phyloP scores from a whole-genome alignment of 2,329 filamentous ascomycete genomes.

The Scorias spongiosa region DNA sequence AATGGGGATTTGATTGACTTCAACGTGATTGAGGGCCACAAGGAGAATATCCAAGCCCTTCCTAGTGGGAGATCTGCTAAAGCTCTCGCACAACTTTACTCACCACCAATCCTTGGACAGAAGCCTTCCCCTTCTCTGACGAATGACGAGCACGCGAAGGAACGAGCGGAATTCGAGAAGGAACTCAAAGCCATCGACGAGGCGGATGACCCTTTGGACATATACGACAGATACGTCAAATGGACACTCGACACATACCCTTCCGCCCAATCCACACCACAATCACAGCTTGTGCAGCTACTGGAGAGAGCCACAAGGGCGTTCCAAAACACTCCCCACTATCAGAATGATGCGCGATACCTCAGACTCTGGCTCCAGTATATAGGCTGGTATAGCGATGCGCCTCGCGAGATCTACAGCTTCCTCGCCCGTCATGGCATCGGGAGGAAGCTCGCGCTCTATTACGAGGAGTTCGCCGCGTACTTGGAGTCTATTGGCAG shows the following conservation, averaged over 20 bases:
- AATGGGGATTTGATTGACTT: constrained; percentile 45
- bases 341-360: constrained; percentile 91
- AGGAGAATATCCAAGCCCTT: constrained; percentile 93
- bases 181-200: constrained; percentile 68
- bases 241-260: constrained; percentile 96
- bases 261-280: constrained; percentile 75
- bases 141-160: constrained; percentile 61
- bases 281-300: constrained; percentile 77
- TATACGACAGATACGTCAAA: constrained; percentile 91
- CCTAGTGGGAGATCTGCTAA: constrained; percentile 78
- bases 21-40: constrained; percentile 87
- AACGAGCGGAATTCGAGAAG: constrained; percentile 70
- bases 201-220: constrained; percentile 84
- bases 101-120: constrained; percentile 30
- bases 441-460: constrained; percentile 74
- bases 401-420: constrained; percentile 83
- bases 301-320: constrained; percentile 86
- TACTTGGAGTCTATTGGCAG: constrained; percentile 77
- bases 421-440: constrained; percentile 81
- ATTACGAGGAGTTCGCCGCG: constrained; percentile 91
- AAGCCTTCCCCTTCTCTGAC: constrained; percentile 46
- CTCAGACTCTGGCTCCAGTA: constrained; percentile 89
- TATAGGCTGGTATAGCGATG: constrained; percentile 80
- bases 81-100: constrained; percentile 71
- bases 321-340: constrained; percentile 72